Conservation (phyloP, 805 yeast species). For the Metschnikowia lachancei region DNA sequence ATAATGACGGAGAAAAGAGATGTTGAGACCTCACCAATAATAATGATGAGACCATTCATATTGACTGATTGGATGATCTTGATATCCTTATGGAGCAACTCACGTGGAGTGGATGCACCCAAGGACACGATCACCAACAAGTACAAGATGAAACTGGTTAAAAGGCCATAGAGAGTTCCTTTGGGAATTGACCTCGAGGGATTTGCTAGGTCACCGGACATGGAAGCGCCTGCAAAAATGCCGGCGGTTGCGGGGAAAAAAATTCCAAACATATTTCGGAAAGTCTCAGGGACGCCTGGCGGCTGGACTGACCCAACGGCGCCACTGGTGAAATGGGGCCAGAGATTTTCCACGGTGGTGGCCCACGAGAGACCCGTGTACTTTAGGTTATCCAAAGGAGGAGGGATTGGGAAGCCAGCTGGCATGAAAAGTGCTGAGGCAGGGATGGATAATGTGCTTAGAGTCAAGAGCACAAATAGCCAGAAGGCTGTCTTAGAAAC, state of each 20-base stretch:
- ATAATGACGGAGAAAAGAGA: conserved; percentile 90
- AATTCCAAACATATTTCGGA: conserved; percentile 85
- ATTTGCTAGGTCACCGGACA: conserved; percentile 88
- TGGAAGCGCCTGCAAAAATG: conserved; percentile 96
- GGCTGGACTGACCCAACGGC: conserved; percentile 85
- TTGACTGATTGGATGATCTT: conserved; percentile 84
- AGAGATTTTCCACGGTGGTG: conserved; percentile 62
- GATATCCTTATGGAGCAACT: conserved; percentile 70
- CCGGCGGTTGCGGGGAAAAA: conserved; percentile 99
- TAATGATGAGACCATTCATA: conserved; percentile 60
- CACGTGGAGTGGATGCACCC: conserved; percentile 79
- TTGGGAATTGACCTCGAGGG: conserved; percentile 90
- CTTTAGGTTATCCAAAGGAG: conserved; percentile 42
- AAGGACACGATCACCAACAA: conserved; percentile 76
- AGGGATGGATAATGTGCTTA: conserved; percentile 81
- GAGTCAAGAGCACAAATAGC: conserved; percentile 60
- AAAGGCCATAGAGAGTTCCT: conserved; percentile 87
- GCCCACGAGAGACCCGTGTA: conserved; percentile 76
- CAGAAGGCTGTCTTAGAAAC: conserved; percentile 82
- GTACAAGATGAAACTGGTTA: conserved; percentile 74
- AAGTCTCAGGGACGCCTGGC: conserved; percentile 56
- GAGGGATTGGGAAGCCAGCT: conserved; percentile 53
- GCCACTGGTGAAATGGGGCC: conserved; percentile 79
- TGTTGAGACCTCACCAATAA: conserved; percentile 89
- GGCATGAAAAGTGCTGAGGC: conserved; percentile 63